phyloP scores from a whole-genome alignment of 1,284 basidiomycete species.

The Caloboletus inedulis region DNA sequence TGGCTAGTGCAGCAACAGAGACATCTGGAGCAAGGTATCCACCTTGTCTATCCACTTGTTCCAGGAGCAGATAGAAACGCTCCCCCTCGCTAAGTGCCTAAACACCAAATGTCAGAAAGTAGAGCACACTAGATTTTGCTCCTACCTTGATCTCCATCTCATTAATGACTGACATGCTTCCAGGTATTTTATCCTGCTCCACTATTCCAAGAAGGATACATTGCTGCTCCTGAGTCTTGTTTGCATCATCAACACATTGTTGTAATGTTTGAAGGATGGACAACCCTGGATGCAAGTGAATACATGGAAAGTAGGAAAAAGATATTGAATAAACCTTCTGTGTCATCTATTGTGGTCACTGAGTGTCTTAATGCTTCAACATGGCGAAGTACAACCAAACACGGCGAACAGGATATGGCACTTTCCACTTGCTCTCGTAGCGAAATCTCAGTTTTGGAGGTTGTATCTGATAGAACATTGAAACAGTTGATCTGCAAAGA shows the following conservation, averaged over 20 bases:
- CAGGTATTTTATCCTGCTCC: conserved; percentile 66
- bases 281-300: conserved; percentile 43
- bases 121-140: conserved; percentile 3
- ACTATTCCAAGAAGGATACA: conserved; percentile 75
- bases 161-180: conserved; percentile 83
- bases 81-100: conserved; percentile 82
- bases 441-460: conserved; percentile 74
- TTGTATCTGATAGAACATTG: conserved; percentile 79
- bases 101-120: conserved; percentile 5
- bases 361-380: conserved; percentile 81
- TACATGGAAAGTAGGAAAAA: neutral
- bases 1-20: conserved; percentile 68
- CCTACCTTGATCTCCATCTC: conserved; percentile 74
- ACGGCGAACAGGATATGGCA: conserved; percentile 80
- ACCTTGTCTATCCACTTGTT: conserved; percentile 14
- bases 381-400: conserved; percentile 80
- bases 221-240: conserved; percentile 60
- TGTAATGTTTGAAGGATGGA: conserved; percentile 58
- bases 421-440: conserved; percentile 78
- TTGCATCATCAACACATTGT: conserved; percentile 58
- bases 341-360: conserved; percentile 62
- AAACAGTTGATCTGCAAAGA: conserved; percentile 78
- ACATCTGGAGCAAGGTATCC: conserved; percentile 71
- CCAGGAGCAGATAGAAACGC: conserved; percentile 43
- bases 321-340: conserved; percentile 44